Base-by-base conservation (phyloP, 495 filamentous ascomycete genomes). In the Hyaloscypha variabilis region DNA sequence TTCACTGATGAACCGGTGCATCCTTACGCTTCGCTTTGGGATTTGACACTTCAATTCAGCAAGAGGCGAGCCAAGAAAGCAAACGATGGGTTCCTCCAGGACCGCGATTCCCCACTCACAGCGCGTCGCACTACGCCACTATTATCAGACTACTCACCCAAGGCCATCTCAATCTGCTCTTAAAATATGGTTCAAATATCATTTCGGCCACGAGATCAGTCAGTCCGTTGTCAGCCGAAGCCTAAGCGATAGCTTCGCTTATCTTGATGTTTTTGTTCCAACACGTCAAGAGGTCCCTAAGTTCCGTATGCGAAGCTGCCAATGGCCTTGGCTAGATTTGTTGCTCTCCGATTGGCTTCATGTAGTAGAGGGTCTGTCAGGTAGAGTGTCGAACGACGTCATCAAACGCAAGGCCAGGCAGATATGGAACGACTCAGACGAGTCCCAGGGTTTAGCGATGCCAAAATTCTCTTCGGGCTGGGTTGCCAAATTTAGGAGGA, bases 381-480 rank as follows among this genome's bases (percentile, higher is more conserved):
- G 23, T 51, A 65, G 26, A 31, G 55, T 65, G n/a, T 29, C 63
- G 8, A 65, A 65, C 26, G 36, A 59, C 31, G 24, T 50, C n/a
- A 59, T 65, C 24, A 52, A 21, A 51, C 8, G 24, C 8, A 65
- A 65, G 42, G 63, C 63, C 8, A 52, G 42, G 5, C 19, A 65
- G 55, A 11, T 65, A 28, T 65, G 63, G 63, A 26, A 59, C 8
- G 34, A 65, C 17, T 52, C 39, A 58, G 63, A 60, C 13, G 25
- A 59, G 36, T 50, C n/a, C 29, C 6, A 60, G 54, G 63, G 55
- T 2, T 23, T 10, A 29, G 30, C 24, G 39, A 58, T 21, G 54
- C 63, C 63, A 52, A 65, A 58, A 51, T 65, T 65, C 42, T 65
- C 63, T 31, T 17, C 63, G 6, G 63, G 63, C 8, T 65, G 63